Evolutionary conservation across 495 filamentous ascomycete genomes (phyloP), one percentile per base, ranked within the genome.

Genomic region (Talaromyces proteolyticus): DNA sequence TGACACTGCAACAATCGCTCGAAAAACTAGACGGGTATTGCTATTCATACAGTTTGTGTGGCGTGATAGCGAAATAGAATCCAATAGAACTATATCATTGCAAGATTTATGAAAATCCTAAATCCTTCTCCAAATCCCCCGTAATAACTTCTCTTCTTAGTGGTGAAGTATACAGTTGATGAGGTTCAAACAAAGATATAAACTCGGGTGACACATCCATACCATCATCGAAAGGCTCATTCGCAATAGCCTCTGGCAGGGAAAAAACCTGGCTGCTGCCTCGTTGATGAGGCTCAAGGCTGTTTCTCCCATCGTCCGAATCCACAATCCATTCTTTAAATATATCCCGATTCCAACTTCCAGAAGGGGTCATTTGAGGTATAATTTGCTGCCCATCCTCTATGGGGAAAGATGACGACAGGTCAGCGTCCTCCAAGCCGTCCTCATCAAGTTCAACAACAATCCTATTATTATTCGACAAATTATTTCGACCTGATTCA

Each of bases 91-190:
- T 8, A 2, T 47, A 29, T 36, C 17, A 29, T 8, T 46, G 22
- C 43, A 18, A 4, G 7, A 14, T 12, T 36, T 56, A 42, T 24
- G 52, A 48, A 34, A 69, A 61, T 1, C 68, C 66, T 19, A 74
- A 50, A 59, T 74, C 70, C 23, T 56, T 51, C 58, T 74, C 70
- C 47, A 74, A 50, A 57, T 74, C 70, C 3, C 70, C 70, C 4
- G 70, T 74, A 16, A 74, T 72, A 17, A 42, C 60, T 52, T 10
- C 51, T 48, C 24, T 56, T 53, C 20, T 18, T 37, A 54, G 54
- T 50, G 42, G 14, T 53, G 44, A 44, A 68, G 68, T 2, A 51
- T 45, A 37, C 5, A 12, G 26, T n/a, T 26, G 19, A 6, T 37
- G 26, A 7, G 21, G 45, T 16, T 47, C 29, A 36, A 24, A 25